These are phyloP conservation scores for Xylaria sp. DNA, from an alignment of 2,329 filamentous ascomycete species.

Conservation along the genomic window DNA sequence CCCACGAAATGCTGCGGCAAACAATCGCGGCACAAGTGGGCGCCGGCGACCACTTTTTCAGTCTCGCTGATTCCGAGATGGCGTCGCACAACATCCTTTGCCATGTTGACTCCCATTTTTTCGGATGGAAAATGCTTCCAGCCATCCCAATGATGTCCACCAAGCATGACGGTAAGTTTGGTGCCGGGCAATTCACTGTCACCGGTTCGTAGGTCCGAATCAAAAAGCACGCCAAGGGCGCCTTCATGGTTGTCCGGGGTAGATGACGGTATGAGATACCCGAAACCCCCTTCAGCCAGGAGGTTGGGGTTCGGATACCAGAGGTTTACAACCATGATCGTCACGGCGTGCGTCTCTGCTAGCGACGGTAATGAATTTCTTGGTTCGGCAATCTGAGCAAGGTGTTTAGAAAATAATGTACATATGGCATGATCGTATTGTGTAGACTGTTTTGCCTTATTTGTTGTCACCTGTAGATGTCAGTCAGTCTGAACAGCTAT, in stretches of 20 bases:
- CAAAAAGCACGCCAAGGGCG: constrained; percentile 90
- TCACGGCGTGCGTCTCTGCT: constrained; percentile 66
- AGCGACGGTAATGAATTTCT: constrained; percentile 53
- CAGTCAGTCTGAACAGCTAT: background rate
- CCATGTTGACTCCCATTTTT: constrained; percentile 71
- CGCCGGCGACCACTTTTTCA: constrained; percentile 64
- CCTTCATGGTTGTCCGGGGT: constrained; percentile 80
- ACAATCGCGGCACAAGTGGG: constrained; percentile 68
- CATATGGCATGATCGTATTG: constrained; percentile 66
- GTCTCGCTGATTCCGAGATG: constrained; percentile 73
- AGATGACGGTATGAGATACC: constrained; percentile 85
- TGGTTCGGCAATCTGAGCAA: constrained; percentile 46
- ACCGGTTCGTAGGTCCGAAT: constrained; percentile 64
- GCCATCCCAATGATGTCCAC: constrained; percentile 87
- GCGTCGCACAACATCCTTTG: constrained; percentile 69
- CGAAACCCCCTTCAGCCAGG: constrained; percentile 73
- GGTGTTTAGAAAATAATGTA: constrained; percentile 60
- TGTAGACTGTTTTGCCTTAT: constrained; percentile 29
- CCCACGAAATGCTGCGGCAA: constrained; percentile 91
- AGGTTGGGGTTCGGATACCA: constrained; percentile 74
- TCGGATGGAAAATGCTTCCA: constrained; percentile 64
- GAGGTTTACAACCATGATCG: constrained; percentile 90
- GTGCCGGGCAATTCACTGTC: constrained; percentile 60
- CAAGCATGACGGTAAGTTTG: constrained; percentile 92
- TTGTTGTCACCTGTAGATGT: constrained; percentile 40